These are phyloP conservation scores for Naegleria fowleri DNA, from an alignment of 208 protist genomes.

Conservation along the genomic window DNA sequence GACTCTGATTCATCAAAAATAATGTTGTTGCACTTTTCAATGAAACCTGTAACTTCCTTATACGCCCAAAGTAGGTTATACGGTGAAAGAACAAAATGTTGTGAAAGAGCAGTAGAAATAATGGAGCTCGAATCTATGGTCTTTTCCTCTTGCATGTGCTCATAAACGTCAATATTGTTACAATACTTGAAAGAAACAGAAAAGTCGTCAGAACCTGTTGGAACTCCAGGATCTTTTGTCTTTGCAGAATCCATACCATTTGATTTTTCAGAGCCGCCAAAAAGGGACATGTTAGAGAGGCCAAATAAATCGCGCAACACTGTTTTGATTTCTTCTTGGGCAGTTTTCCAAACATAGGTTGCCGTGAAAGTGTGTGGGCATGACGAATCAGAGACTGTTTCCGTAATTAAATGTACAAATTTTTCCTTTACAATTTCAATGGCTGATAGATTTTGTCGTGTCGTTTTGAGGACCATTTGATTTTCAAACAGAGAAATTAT, in stretches of 20 bases:
- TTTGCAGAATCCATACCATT: not conserved
- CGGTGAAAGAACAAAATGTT: not conserved
- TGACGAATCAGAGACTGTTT: not conserved
- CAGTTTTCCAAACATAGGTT: not conserved
- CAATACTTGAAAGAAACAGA: not conserved
- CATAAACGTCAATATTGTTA: not conserved
- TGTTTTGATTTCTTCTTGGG: not conserved
- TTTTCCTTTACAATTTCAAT: not conserved
- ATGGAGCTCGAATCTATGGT: not conserved
- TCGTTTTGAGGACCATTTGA: not conserved
- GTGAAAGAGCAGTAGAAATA: not conserved
- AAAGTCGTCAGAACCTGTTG: not conserved
- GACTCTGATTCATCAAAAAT: not conserved
- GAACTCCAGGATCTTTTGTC: not conserved
- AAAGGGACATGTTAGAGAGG: not conserved
- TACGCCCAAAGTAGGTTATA: constrained; percentile 3
- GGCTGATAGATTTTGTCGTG: not conserved
- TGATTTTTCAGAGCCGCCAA: not conserved
- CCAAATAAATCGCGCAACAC: not conserved
- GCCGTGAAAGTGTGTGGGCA: not conserved
- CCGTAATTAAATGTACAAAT: not conserved
- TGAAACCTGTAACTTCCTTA: not conserved
- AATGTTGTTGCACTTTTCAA: not conserved
- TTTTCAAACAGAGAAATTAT: not conserved
- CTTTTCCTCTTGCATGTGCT: not conserved